Evolutionary conservation across 1,284 basidiomycete genomes (phyloP), one percentile per base, ranked within the genome.

Genomic region (Lignosus rhinocerotis): DNA sequence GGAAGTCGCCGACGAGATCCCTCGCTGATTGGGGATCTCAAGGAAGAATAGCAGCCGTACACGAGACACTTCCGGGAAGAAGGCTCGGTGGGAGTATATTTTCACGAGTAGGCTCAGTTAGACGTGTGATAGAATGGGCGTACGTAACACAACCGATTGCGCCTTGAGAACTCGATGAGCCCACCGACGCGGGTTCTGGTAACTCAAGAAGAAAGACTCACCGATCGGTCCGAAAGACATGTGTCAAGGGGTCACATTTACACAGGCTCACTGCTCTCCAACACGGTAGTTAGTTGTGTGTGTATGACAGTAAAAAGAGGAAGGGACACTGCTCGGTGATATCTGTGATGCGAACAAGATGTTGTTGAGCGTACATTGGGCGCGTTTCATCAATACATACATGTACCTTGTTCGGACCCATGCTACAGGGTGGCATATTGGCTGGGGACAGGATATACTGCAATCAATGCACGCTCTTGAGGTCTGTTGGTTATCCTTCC

Each of bases 101-200:
- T 36, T 34, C 7, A 36, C 55, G 49, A 49, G 47, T 39, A 32
- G 33, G 56, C 57, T 53, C 30, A 54, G 32, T 47, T 55, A 55
- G 57, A 49, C 51, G 50, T 45, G 38, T 45, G 53, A 54, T 48
- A 43, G 33, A 25, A 32, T 45, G 46, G 21, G 19, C 30, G 55
- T 63, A 64, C 62, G 62, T 64, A 64, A 61, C 46, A 17, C 25
- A 12, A 17, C 19, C 52, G 31, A 46, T 43, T 45, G 51, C 48
- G 38, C 25, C 50, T 51, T 36, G 42, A 33, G 52, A 54, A 54
- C 17, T 7, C 33, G 25, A 42, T 54, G 34, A 58, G 51, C 19
- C 14, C 41, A 33, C 32, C 30, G 10, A 47, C 17, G 48, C 51
- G 11, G 30, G 17, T 5, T 12, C 17, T 17, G 17, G 19, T n/a